These are phyloP conservation scores for Pouteria campechiana DNA, from an alignment of 179 eudicot genomes.

Conservation along the genomic window DNA sequence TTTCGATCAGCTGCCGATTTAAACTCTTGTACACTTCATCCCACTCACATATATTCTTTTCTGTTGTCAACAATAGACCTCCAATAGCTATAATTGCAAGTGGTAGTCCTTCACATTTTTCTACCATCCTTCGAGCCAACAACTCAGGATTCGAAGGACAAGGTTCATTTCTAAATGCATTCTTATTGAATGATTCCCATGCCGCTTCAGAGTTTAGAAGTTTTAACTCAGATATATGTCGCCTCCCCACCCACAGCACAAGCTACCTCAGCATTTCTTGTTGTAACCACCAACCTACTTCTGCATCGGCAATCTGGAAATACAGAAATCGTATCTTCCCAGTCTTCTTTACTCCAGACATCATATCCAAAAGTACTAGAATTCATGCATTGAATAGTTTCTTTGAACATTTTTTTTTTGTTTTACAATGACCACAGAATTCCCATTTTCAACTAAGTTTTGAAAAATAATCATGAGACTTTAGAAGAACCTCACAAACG, in stretches of 20 bases:
- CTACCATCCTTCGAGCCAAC: conserved; percentile 28
- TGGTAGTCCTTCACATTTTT: conserved; percentile 51
- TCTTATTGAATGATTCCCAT: conserved; percentile 34
- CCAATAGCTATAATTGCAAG: conserved; percentile 52
- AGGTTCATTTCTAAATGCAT: conserved; percentile 19
- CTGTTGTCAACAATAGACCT: conserved; percentile 32
- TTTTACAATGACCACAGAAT: no score
- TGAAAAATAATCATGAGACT: no score
- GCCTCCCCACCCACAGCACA: conserved; percentile 10
- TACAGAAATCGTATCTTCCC: conserved; percentile 23
- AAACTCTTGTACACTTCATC: conserved; percentile 25
- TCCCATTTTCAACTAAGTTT: no score
- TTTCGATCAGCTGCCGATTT: conserved; percentile 24
- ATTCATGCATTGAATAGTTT: no score
- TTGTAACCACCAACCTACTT: conserved; percentile 43
- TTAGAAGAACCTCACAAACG: no score
- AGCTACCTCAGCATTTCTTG: conserved; percentile 24
- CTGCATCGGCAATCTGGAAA: conserved; percentile 8
- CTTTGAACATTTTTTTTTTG: no score
- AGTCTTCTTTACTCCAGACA: conserved; percentile 36
- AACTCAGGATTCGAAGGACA: conserved; percentile 24
- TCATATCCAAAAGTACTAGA: no score
- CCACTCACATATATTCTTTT: conserved; percentile 32
- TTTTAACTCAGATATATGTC: conserved; percentile 18
- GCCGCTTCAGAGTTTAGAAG: conserved; percentile 25